phyloP scores from a whole-genome alignment of 2,329 filamentous ascomycete genomes.

The Blastomyces parvus region DNA sequence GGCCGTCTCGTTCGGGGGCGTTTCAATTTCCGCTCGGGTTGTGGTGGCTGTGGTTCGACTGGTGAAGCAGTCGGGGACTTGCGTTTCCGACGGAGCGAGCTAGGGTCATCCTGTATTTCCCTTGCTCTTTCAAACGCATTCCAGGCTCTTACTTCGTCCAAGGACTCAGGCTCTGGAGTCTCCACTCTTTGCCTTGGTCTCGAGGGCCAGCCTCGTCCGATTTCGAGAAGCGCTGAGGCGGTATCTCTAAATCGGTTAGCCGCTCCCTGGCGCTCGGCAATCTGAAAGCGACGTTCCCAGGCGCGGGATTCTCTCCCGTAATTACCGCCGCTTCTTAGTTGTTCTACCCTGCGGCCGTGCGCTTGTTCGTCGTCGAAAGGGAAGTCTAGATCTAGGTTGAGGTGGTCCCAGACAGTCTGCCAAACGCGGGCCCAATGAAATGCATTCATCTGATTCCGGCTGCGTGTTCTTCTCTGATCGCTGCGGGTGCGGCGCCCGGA shows the following conservation, averaged over 20 bases:
- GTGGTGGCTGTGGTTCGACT: slow-evolving; percentile 51
- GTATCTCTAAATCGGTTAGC: slow-evolving; percentile 62
- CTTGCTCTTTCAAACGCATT: slow-evolving; percentile 79
- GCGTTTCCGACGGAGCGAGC: slow-evolving; percentile 51
- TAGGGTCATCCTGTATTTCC: slow-evolving; percentile 48
- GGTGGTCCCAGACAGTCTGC: slow-evolving; percentile 75
- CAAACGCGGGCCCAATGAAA: slow-evolving; percentile 68
- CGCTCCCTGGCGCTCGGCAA: slow-evolving; percentile 70
- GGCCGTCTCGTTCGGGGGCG: slow-evolving; percentile 70
- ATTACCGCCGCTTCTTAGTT: slow-evolving; percentile 39
- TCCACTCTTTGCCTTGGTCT: slow-evolving; percentile 33
- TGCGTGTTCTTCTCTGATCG: slow-evolving; percentile 35
- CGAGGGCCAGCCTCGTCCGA: slow-evolving; percentile 35
- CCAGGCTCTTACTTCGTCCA: slow-evolving; percentile 79
- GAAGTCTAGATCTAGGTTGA: slow-evolving; percentile 72
- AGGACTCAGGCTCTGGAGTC: slow-evolving; percentile 56
- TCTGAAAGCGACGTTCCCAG: slow-evolving; percentile 76
- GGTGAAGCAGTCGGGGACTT: slow-evolving; percentile 69
- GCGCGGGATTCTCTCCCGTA: slow-evolving; percentile 53
- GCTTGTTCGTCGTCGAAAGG: slow-evolving; percentile 67
- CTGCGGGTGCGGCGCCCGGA: slow-evolving; percentile 42
- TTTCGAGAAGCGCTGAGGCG: slow-evolving; percentile 52
- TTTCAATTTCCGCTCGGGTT: slow-evolving; percentile 77
- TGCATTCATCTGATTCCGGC: slow-evolving; percentile 35
- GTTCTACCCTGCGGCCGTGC: slow-evolving; percentile 48